These are phyloP conservation scores for Ophiostoma novo-ulmi DNA, from an alignment of 2,329 filamentous ascomycete genomes.

Conservation along the genomic window DNA sequence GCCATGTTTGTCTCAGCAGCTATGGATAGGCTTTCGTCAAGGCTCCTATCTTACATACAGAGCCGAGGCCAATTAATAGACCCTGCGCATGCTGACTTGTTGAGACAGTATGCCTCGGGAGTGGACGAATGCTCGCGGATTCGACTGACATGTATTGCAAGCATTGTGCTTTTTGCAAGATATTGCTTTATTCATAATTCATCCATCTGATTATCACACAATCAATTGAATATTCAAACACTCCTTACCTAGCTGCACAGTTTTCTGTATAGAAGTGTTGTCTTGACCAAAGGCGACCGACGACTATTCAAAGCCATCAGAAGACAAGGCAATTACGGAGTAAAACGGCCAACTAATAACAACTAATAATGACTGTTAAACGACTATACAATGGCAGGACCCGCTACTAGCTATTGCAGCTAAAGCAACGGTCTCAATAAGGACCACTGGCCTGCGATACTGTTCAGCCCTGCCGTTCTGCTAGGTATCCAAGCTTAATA, in stretches of 20 bases:
- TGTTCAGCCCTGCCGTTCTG: neutral
- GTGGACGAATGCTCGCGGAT: neutral
- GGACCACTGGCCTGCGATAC: neutral
- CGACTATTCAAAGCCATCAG: no score
- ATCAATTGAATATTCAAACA: no score
- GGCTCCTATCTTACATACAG: neutral
- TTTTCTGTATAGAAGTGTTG: no score
- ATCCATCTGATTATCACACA: no score
- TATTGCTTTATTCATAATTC: no score
- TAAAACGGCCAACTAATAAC: neutral
- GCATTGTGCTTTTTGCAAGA: neutral
- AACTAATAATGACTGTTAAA: neutral
- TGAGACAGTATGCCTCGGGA: neutral
- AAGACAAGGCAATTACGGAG: no score
- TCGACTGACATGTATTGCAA: neutral
- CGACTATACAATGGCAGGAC: neutral
- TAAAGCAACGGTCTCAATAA: neutral
- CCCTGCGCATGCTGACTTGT: neutral
- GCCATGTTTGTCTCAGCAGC: neutral
- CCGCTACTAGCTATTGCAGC: neutral
- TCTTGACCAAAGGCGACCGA: no score
- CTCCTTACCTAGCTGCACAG: no score
- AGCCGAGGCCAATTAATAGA: neutral
- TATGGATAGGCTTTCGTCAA: neutral
- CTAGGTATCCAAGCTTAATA: neutral